Conservation (phyloP, 768 basidiomycete species). For the Lepiota venenata region DNA sequence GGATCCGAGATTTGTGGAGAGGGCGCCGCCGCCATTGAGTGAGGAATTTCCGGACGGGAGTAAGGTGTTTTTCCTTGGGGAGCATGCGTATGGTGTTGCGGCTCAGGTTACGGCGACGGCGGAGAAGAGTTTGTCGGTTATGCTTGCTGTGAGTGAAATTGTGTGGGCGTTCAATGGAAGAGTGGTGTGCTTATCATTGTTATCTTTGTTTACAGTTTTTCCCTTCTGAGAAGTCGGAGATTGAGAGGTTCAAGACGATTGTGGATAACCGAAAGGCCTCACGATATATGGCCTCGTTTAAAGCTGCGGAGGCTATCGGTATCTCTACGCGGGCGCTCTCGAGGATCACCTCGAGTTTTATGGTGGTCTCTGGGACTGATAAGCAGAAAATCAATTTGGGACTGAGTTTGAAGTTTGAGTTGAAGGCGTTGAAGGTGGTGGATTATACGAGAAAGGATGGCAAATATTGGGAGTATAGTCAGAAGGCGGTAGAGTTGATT, state of each 20-base stretch:
- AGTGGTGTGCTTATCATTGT: neutral
- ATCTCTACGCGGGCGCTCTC: constrained; percentile 80
- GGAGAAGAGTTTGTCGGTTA: constrained; percentile 69
- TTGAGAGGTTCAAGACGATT: constrained; percentile 69
- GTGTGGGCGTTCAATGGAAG: neutral
- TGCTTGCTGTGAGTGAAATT: constrained; percentile 67
- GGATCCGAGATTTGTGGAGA: constrained; percentile 85
- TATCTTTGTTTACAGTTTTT: constrained; percentile 61
- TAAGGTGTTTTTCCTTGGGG: constrained; percentile 95
- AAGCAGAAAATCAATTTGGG: constrained; percentile 86
- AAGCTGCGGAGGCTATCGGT: constrained; percentile 67
- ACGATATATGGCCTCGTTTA: constrained; percentile 77
- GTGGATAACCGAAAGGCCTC: constrained; percentile 51
- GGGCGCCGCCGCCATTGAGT: constrained; percentile 72
- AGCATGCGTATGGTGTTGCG: constrained; percentile 93
- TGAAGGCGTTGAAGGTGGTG: constrained; percentile 88
- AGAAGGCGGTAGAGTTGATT: constrained; percentile 79
- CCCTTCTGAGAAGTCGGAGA: constrained; percentile 79
- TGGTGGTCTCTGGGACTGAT: constrained; percentile 71
- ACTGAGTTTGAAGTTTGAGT: constrained; percentile 94
- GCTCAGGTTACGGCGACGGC: constrained; percentile 81
- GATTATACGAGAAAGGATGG: constrained; percentile 87
- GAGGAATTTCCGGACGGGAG: constrained; percentile 90
- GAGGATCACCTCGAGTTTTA: constrained; percentile 90
- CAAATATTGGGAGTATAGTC: constrained; percentile 89